Conservation (phyloP, 2,329 filamentous ascomycete species). For the Zymoseptoria passerinii region DNA sequence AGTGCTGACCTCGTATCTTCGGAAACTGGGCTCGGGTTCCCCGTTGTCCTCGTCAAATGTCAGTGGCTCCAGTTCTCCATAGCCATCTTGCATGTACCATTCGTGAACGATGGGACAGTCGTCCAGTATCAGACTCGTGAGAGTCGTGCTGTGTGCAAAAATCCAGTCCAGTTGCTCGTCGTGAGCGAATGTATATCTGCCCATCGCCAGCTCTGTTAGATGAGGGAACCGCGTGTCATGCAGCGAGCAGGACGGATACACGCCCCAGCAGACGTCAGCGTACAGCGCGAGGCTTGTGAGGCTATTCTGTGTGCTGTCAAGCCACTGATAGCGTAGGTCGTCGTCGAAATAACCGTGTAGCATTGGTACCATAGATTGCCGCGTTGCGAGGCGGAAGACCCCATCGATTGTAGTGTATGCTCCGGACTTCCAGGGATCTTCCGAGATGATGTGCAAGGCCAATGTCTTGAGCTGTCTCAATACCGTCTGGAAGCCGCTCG, state of each 20-base stretch:
- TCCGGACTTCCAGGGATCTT: constrained; percentile 10
- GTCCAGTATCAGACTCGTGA: constrained; percentile 40
- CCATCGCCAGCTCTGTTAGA: constrained; percentile 35
- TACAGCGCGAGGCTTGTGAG: constrained; percentile 36
- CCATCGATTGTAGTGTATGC: no score
- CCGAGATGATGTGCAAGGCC: constrained; percentile 18
- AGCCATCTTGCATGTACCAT: not conserved
- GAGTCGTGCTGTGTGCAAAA: no score
- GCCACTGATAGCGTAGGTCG: constrained; percentile 17
- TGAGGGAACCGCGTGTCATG: constrained; percentile 30
- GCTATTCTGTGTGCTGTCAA: constrained; percentile 16
- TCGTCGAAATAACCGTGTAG: constrained; percentile 16
- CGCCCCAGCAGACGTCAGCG: constrained; percentile 34
- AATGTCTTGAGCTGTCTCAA: constrained; percentile 13
- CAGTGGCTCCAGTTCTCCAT: not conserved
- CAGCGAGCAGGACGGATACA: constrained; percentile 34
- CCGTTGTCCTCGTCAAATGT: not conserved
- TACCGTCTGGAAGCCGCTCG: constrained; percentile 13
- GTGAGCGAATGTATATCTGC: constrained; percentile 37
- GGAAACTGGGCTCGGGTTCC: no score
- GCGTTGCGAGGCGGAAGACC: no score
- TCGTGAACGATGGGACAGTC: constrained; percentile 29
- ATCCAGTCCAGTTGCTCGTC: constrained; percentile 43
- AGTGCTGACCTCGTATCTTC: not conserved
- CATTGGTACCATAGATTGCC: constrained; percentile 9